Percentiles rank a stretch among this genome's conserved stretches.
Evolutionary conservation across 1,284 basidiomycete genomes (phyloP).

Genomic region (Hemileia vastatrix): DNA sequence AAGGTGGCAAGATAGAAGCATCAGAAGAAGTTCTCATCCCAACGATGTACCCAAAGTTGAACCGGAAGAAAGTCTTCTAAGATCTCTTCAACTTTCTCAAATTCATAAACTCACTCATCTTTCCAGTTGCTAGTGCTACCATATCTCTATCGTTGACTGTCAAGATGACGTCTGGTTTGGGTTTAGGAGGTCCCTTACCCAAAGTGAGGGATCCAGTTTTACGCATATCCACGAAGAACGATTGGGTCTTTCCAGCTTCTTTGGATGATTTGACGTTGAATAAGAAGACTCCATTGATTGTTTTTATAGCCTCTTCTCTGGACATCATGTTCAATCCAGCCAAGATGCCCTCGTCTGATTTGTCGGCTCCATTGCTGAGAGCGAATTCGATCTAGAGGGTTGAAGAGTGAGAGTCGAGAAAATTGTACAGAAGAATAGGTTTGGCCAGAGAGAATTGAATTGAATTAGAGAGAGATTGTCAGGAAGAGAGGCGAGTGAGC

Average conservation of each 20-base stretch:
- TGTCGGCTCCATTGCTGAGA: slow-evolving; percentile 27
- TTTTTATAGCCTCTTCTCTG: slow-evolving; percentile 30
- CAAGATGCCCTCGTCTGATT: slow-evolving; percentile 26
- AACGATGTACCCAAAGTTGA: too few relatives aligned
- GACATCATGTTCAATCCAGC: slow-evolving; percentile 34
- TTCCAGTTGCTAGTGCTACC: slow-evolving; percentile 32
- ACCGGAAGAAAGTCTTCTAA: not conserved
- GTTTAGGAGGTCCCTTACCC: slow-evolving; percentile 28
- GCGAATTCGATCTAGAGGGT: too few relatives aligned
- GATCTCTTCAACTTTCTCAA: not conserved
- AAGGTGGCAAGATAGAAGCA: too few relatives aligned
- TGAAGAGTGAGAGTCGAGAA: too few relatives aligned
- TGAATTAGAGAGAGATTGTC: too few relatives aligned
- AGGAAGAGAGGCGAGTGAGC: too few relatives aligned
- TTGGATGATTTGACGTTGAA: slow-evolving; percentile 29
- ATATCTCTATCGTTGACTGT: slow-evolving; percentile 34
- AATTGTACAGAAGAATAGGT: too few relatives aligned
- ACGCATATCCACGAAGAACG: slow-evolving; percentile 35
- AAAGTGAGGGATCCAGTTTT: slow-evolving; percentile 28
- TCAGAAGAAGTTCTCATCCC: too few relatives aligned
- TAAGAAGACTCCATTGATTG: slow-evolving; percentile 33
- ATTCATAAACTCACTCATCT: slow-evolving; percentile 5
- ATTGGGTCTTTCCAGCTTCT: slow-evolving; percentile 24
- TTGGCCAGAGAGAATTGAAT: too few relatives aligned
- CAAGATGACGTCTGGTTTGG: slow-evolving; percentile 33